phyloP scores from a whole-genome alignment of 768 basidiomycete genomes.

The Tylopilus sp. region DNA sequence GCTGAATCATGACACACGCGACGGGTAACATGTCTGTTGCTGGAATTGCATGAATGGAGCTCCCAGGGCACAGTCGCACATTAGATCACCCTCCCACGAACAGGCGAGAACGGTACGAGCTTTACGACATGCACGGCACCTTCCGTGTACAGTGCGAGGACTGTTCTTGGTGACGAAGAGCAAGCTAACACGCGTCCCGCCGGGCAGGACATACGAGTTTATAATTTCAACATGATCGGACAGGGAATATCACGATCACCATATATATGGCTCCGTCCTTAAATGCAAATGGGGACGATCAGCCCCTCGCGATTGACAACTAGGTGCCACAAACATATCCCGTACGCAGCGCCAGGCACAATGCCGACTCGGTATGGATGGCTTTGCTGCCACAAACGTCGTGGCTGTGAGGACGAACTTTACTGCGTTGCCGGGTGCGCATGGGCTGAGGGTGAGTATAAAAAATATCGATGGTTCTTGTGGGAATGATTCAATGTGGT shows the following conservation, averaged over 20 bases:
- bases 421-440: background rate
- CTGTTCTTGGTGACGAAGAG: background rate
- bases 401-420: background rate
- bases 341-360: no score
- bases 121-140: slow-evolving; percentile 50
- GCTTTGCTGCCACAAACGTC: background rate
- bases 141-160: no score
- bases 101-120: no score
- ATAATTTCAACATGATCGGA: slow-evolving; percentile 2
- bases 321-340: no score
- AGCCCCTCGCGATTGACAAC: background rate
- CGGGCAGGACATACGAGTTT: slow-evolving; percentile 34
- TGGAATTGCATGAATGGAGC: slow-evolving; percentile 50
- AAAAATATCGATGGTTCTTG: no score
- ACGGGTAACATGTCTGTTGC: slow-evolving; percentile 40
- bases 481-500: background rate
- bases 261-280: no score
- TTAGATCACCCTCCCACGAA: slow-evolving; percentile 39
- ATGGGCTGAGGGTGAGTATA: background rate
- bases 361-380: no score
- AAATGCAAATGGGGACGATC: background rate
- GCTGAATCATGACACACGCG: background rate
- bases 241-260: background rate
- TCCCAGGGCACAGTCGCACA: slow-evolving; percentile 33
- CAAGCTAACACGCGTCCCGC: background rate